Evolutionary conservation across 441 rosid species (phyloP), one percentile per base, ranked within the genome.

Genomic region (Omphalea diandra): DNA sequence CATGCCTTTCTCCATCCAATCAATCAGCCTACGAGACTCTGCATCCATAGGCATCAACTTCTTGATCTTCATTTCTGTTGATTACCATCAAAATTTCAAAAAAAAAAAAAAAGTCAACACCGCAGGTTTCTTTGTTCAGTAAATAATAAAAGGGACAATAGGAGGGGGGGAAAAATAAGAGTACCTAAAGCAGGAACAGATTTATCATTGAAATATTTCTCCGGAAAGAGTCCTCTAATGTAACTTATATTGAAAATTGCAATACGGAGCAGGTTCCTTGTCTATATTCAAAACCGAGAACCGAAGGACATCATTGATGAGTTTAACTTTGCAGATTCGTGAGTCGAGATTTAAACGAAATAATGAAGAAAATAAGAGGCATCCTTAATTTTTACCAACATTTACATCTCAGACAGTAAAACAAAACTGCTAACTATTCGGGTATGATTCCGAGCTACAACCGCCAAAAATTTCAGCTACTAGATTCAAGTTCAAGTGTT

Each of bases 1-100:
- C 78, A 61, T 79, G 74, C 91, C 91, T 85, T 93, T 95, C 83
- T 95, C 98, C 99, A 93, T 93, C 97, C 98, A 93, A 69, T 95
- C 98, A 67, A 95, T 91, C 80, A 95, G 74, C 63, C 98, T 80
- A 56, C 98, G 94, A 40, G 99, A 91, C 84, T 91, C 99, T 0
- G 89, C 85, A 82, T 95, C 98, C 85, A 91, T 77, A 1, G 99
- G 98, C 98, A 96, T 86, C 62, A 96, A 80, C 88, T 93, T 96
- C 86, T 93, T 96, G 76, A 96, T 93, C 88, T 88, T 96, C 91
- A 88, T 90, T 83, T 96, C 97, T 96, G 79, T 74, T 60, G 26
- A 73, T 62, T 24, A 68, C 46, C n/a, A 3, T 24, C 40, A 56
- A 14, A 55, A 50, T 76, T 43, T 59, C 29, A 67, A n/a, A n/a